Percentiles rank a stretch among this genome's conserved stretches.
Conservation (phyloP, 371 early-diverging fungal genomes). For the Mortierella sp. region DNA sequence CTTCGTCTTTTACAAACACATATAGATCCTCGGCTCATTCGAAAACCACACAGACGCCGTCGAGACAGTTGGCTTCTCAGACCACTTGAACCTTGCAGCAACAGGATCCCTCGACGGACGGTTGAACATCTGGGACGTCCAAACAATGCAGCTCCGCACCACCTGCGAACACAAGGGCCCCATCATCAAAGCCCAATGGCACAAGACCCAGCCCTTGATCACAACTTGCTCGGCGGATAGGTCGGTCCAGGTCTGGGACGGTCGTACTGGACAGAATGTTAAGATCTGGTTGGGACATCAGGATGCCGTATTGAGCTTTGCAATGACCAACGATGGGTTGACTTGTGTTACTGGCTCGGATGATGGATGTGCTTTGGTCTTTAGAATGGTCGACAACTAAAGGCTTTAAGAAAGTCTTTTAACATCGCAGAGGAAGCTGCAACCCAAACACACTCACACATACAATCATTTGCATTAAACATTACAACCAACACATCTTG, state of each 20-base stretch:
- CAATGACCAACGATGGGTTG: conserved; percentile 79
- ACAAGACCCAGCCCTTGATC: conserved; percentile 72
- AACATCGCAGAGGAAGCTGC: neutral
- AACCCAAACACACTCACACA: neutral
- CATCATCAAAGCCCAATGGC: conserved; percentile 84
- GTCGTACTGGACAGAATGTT: conserved; percentile 79
- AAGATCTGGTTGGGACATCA: conserved; percentile 89
- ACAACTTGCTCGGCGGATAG: conserved; percentile 83
- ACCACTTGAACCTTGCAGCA: conserved; percentile 81
- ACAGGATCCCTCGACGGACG: conserved; percentile 92
- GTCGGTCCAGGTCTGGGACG: conserved; percentile 90
- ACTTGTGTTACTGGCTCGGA: conserved; percentile 84
- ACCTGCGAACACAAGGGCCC: conserved; percentile 86
- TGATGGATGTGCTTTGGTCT: conserved; percentile 81
- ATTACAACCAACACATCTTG: neutral
- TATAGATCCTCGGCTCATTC: conserved; percentile 80
- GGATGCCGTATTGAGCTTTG: conserved; percentile 89
- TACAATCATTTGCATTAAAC: neutral
- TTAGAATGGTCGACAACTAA: conserved; percentile 61
- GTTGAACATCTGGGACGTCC: conserved; percentile 90
- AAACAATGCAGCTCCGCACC: conserved; percentile 78
- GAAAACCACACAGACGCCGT: conserved; percentile 84
- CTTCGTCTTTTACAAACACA: neutral
- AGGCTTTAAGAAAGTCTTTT: neutral
- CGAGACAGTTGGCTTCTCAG: conserved; percentile 82